These are phyloP conservation scores for Nakazawaea sp. DNA, from an alignment of 805 yeast genomes.

Conservation along the genomic window DNA sequence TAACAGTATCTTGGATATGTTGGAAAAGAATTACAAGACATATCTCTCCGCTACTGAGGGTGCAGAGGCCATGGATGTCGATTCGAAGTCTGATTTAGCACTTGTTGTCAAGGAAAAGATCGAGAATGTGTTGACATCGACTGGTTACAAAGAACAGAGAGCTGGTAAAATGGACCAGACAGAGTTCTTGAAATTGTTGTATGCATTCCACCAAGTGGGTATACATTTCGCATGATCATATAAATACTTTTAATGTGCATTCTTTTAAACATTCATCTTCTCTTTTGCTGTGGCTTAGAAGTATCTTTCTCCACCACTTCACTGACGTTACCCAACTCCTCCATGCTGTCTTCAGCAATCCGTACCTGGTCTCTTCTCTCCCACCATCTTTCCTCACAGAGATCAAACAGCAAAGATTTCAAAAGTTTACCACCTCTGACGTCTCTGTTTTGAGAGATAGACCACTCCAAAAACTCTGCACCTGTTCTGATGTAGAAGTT, in stretches of 20 bases:
- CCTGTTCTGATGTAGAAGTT: slow-evolving; percentile 84
- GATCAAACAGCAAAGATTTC: slow-evolving; percentile 82
- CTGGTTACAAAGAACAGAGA: slow-evolving; percentile 79
- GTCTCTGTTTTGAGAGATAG: slow-evolving; percentile 77
- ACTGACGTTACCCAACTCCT: slow-evolving; percentile 87
- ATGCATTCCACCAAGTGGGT: slow-evolving; percentile 95
- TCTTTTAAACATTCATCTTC: slow-evolving; percentile 35
- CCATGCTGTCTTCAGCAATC: slow-evolving; percentile 80
- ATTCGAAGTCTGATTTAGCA: slow-evolving; percentile 30
- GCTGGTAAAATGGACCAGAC: slow-evolving; percentile 94
- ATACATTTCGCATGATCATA: slow-evolving; percentile 76
- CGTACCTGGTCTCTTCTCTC: slow-evolving; percentile 93
- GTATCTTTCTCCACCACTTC: slow-evolving; percentile 75
- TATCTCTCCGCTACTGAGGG: slow-evolving; percentile 50
- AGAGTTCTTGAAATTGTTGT: slow-evolving; percentile 78
- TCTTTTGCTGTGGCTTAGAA: slow-evolving; percentile 37
- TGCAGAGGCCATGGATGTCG: slow-evolving; percentile 41
- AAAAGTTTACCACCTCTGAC: slow-evolving; percentile 90
- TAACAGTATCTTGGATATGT: slow-evolving; percentile 65
- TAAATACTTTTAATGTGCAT: slow-evolving; percentile 10
- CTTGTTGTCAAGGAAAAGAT: slow-evolving; percentile 62
- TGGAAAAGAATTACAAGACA: slow-evolving; percentile 84
- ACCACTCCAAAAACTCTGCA: slow-evolving; percentile 86
- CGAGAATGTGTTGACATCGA: slow-evolving; percentile 65
- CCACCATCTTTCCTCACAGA: slow-evolving; percentile 97